phyloP scores from a whole-genome alignment of 495 filamentous ascomycete genomes.

The Aspergillus steynii region DNA sequence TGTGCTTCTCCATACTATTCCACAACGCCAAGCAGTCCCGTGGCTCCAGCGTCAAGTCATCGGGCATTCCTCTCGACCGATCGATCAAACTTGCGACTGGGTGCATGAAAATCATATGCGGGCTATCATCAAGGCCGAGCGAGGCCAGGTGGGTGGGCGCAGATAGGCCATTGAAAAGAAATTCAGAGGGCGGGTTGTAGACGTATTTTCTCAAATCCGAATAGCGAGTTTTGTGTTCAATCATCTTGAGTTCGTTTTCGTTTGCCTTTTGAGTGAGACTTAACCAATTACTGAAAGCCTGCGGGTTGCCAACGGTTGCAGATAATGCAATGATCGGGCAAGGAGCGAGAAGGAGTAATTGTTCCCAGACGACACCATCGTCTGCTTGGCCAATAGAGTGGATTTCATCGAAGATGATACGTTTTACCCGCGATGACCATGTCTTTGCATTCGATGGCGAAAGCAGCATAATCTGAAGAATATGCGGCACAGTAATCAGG shows the following conservation, averaged over 20 bases:
- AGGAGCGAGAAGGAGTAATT: constrained; percentile 69
- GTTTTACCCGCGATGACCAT: constrained; percentile 64
- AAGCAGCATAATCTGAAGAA: constrained; percentile 78
- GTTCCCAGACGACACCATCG: constrained; percentile 80
- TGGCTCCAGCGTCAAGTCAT: constrained; percentile 68
- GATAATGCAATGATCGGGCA: constrained; percentile 81
- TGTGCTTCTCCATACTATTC: constrained; percentile 54
- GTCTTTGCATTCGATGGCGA: constrained; percentile 64
- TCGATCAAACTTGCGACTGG: constrained; percentile 64
- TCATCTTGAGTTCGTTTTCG: constrained; percentile 61
- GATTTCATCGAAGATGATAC: constrained; percentile 85
- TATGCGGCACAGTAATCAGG: constrained; percentile 73
- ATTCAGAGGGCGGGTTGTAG: constrained; percentile 52
- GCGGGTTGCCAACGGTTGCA: constrained; percentile 76
- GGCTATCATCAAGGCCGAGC: constrained; percentile 54
- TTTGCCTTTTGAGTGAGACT: constrained; percentile 54
- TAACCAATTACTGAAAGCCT: constrained; percentile 70
- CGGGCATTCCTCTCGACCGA: constrained; percentile 56
- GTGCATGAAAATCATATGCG: constrained; percentile 62
- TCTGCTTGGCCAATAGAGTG: constrained; percentile 77
- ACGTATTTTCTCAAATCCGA: constrained; percentile 73
- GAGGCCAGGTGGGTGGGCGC: constrained; percentile 35
- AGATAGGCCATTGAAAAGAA: constrained; percentile 58
- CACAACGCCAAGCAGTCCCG: constrained; percentile 69
- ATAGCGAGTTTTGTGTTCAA: constrained; percentile 65